A percentile compares a stretch with the other conserved stretches of the same genome.
phyloP scores from a whole-genome alignment of 371 early-diverging fungal genomes.

The Haplosporangium sp. region DNA sequence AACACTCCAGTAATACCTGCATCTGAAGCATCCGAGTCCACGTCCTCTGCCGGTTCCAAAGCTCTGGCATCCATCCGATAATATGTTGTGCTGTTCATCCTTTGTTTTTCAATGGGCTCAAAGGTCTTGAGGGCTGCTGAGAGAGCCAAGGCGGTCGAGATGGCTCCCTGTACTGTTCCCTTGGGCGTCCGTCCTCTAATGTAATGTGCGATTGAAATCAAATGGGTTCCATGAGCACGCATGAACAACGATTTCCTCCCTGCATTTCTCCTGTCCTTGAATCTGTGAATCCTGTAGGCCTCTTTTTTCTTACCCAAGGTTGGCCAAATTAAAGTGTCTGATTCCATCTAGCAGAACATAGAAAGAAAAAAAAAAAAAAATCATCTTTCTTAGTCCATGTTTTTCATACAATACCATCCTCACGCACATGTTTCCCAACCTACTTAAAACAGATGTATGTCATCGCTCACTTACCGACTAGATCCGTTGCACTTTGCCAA shows the following conservation, averaged over 20 bases:
- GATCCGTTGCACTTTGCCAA: slow-evolving; percentile 53
- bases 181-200: slow-evolving; percentile 56
- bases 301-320: slow-evolving; percentile 39
- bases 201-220: neutral
- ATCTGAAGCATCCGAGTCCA: slow-evolving; percentile 14
- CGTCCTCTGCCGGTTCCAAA: slow-evolving; percentile 16
- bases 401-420: too few species aligned
- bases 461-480: slow-evolving; percentile 35
- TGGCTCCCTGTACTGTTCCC: slow-evolving; percentile 56
- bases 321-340: slow-evolving; percentile 49
- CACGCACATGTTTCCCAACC: too few species aligned
- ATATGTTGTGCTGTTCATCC: slow-evolving; percentile 46
- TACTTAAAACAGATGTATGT: neutral
- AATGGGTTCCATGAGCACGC: neutral
- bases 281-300: neutral
- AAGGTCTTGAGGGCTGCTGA: slow-evolving; percentile 30
- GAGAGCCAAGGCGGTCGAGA: slow-evolving; percentile 53
- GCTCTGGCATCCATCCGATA: slow-evolving; percentile 49
- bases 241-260: neutral
- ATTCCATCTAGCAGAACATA: slow-evolving; percentile 35
- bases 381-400: too few species aligned
- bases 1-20: neutral
- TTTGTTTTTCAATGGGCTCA: slow-evolving; percentile 54
- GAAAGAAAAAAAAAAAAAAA: neutral
- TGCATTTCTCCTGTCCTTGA: too few species aligned